phyloP scores from a whole-genome alignment of 2,329 filamentous ascomycete species.

The Fusarium hainanense region DNA sequence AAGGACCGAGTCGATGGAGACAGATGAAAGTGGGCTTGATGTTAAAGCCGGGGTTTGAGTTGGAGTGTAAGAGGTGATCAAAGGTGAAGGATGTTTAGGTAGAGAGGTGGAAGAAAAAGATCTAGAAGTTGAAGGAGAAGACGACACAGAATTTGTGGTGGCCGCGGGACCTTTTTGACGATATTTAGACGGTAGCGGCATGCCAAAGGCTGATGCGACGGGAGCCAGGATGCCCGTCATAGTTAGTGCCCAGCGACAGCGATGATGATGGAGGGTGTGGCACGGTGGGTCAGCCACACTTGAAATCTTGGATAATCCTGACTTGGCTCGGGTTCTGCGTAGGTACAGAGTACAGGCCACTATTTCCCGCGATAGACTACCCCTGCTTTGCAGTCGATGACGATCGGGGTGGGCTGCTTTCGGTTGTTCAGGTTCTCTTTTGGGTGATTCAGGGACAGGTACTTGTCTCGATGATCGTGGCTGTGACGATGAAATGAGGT shows the following conservation, averaged over 20 bases:
- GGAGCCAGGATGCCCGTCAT: slow-evolving; percentile 51
- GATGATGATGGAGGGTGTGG: slow-evolving; percentile 31
- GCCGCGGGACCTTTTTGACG: slow-evolving; percentile 38
- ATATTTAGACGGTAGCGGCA: slow-evolving; percentile 46
- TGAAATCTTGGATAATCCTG: slow-evolving; percentile 28
- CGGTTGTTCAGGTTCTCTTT: slow-evolving; percentile 18
- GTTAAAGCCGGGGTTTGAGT: background rate
- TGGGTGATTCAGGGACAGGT: slow-evolving; percentile 9
- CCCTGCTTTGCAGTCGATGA: slow-evolving; percentile 32
- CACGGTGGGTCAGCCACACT: slow-evolving; percentile 42
- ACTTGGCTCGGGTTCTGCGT: slow-evolving; percentile 7
- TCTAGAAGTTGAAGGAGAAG: slow-evolving; percentile 30
- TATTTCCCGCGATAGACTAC: slow-evolving; percentile 9
- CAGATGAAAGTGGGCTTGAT: slow-evolving; percentile 21
- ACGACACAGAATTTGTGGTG: slow-evolving; percentile 22
- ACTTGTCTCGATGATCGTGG: slow-evolving; percentile 27
- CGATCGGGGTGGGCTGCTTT: slow-evolving; percentile 38
- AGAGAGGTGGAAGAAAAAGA: slow-evolving; percentile 27
- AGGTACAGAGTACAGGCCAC: background rate
- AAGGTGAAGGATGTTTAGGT: slow-evolving; percentile 12
- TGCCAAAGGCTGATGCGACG: slow-evolving; percentile 51
- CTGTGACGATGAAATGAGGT: slow-evolving; percentile 11
- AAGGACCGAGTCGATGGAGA: slow-evolving; percentile 37
- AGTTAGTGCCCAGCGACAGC: slow-evolving; percentile 10
- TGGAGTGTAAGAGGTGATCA: slow-evolving; percentile 15